Conservation (phyloP, 129 eudicot species). For the Escallonia herrerae region DNA sequence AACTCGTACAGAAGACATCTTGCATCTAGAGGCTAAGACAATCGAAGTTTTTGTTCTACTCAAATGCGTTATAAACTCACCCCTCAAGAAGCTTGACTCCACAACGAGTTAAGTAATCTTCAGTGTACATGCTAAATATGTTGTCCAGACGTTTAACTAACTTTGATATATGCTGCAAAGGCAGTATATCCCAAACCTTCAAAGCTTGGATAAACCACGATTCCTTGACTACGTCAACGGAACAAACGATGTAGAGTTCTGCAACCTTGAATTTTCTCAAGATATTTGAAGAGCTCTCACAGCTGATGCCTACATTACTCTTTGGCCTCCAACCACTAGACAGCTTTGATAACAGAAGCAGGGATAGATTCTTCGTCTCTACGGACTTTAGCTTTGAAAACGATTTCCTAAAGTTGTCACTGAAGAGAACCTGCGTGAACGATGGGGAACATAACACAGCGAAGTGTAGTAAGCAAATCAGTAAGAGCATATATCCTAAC, state of each 20-base stretch:
- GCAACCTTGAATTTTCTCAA: constrained; percentile 55
- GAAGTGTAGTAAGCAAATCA: background rate
- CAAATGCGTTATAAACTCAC: constrained; percentile 24
- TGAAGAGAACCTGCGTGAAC: constrained; percentile 57
- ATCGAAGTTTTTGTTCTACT: background rate
- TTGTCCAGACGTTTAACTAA: constrained; percentile 49
- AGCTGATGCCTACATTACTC: constrained; percentile 29
- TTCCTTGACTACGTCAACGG: constrained; percentile 50
- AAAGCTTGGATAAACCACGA: constrained; percentile 44
- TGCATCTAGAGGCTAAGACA: background rate
- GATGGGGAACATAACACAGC: background rate
- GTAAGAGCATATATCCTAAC: background rate
- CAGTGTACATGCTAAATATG: constrained; percentile 42
- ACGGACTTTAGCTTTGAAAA: constrained; percentile 37
- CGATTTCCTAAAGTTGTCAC: constrained; percentile 52
- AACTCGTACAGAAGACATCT: constrained; percentile 1
- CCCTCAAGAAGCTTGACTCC: constrained; percentile 34
- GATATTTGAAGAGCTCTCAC: constrained; percentile 30
- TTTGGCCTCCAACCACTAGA: constrained; percentile 74
- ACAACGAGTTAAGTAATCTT: constrained; percentile 48
- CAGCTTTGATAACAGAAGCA: constrained; percentile 48
- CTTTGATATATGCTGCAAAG: constrained; percentile 35
- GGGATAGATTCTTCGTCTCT: constrained; percentile 35
- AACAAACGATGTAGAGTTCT: constrained; percentile 37
- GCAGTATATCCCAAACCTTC: constrained; percentile 79